Conservation (phyloP, 1,284 basidiomycete genomes). For the Sparassis latifolia region DNA sequence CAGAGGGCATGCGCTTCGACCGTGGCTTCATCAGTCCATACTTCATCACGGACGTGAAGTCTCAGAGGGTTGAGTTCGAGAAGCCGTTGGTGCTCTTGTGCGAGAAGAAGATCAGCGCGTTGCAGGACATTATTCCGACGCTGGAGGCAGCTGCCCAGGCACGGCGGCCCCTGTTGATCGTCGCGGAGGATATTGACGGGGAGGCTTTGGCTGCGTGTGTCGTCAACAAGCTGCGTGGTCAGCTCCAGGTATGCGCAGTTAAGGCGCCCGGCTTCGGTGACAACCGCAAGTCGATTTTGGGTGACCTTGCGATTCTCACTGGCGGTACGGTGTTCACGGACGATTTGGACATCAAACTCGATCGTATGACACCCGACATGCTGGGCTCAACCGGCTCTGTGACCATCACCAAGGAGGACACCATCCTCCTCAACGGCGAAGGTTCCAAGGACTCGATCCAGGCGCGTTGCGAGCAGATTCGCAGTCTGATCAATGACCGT, state of each 20-base stretch:
- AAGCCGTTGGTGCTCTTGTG: constrained; percentile 91
- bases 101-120: constrained; percentile 96
- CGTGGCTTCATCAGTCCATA: constrained; percentile 98
- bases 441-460: constrained; percentile 83
- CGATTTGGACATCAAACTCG: constrained; percentile 97
- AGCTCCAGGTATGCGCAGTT: constrained; percentile 88
- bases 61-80: constrained; percentile 95
- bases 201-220: constrained; percentile 97
- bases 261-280: constrained; percentile 99
- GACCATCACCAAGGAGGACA: constrained; percentile 98
- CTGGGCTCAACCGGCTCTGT: constrained; percentile 90
- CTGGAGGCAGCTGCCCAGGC: constrained; percentile 90
- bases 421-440: constrained; percentile 91
- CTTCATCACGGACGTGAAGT: constrained; percentile 98
- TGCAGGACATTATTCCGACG: constrained; percentile 94
- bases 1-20: constrained; percentile 99
- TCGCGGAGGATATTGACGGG: constrained; percentile 96
- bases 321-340: constrained; percentile 98
- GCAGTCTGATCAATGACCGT: constrained; percentile 75
- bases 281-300: constrained; percentile 97
- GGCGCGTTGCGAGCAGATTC: constrained; percentile 93
- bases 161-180: constrained; percentile 90
- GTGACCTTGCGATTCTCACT: constrained; percentile 94
- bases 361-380: constrained; percentile 84
- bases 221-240: constrained; percentile 97